phyloP scores from a whole-genome alignment of 1,284 basidiomycete species.

The Sporisorium sorghi region DNA sequence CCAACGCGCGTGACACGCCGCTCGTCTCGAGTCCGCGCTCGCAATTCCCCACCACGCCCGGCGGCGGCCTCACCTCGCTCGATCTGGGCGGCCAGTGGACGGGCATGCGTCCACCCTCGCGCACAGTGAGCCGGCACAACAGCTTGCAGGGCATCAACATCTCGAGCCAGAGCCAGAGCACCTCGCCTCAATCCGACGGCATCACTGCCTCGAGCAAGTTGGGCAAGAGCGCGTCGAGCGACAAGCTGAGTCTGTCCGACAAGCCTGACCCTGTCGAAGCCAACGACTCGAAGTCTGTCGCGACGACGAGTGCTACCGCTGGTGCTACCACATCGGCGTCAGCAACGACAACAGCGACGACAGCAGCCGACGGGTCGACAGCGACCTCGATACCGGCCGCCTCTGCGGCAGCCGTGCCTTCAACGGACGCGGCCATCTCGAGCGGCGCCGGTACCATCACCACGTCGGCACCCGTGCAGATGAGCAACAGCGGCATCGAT shows the following conservation, averaged over 20 bases:
- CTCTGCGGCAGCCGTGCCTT: slow-evolving; percentile 10
- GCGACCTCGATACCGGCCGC: slow-evolving; percentile 5
- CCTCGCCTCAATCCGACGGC: slow-evolving; percentile 43
- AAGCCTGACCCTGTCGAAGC: slow-evolving; percentile 11
- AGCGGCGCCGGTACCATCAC: slow-evolving; percentile 8
- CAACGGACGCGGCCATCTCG: slow-evolving; percentile 8
- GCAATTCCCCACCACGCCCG: slow-evolving; percentile 29
- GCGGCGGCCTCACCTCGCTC: slow-evolving; percentile 36
- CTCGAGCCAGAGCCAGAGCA: slow-evolving; percentile 18
- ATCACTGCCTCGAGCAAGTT: slow-evolving; percentile 23
- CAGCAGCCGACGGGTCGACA: slow-evolving; percentile 4
- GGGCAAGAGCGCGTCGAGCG: slow-evolving; percentile 37
- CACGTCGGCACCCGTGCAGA: slow-evolving; percentile 30
- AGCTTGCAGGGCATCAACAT: slow-evolving; percentile 48
- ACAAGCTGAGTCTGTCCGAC: slow-evolving; percentile 32
- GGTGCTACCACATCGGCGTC: slow-evolving; percentile 17
- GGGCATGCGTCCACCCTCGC: slow-evolving; percentile 51
- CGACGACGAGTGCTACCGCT: slow-evolving; percentile 5
- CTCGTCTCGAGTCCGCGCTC: slow-evolving; percentile 61
- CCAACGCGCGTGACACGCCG: slow-evolving; percentile 66
- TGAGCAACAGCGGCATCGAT: slow-evolving; percentile 40
- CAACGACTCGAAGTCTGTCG: slow-evolving; percentile 10
- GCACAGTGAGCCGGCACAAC: slow-evolving; percentile 48
- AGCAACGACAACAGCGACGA: slow-evolving; percentile 9
- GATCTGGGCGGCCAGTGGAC: slow-evolving; percentile 51